Evolutionary conservation across 345 rosid genomes (phyloP), one percentile per base, ranked within the genome.

Genomic region (Erysimum cheiranthoides): DNA sequence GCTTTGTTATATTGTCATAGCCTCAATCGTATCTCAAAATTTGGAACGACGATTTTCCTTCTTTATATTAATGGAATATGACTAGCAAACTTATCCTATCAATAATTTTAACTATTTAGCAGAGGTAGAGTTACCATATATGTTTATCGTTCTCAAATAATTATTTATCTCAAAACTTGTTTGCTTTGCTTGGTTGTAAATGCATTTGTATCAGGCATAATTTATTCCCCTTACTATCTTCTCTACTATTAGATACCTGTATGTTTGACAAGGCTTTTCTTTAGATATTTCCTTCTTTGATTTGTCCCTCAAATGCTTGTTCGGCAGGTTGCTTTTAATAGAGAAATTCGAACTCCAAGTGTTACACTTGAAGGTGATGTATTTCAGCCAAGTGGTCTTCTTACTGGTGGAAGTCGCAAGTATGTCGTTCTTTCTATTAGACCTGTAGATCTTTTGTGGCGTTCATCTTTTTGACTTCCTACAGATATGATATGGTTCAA

Each of bases 371-470:
- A 93, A 77, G 98, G 97, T 43, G 98, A 93, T 80, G 70, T 89
- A 75, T 91, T 89, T 81, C 96, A 90, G 77, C 98, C 98, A 63
- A 88, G 96, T 78, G 98, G 98, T 58, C 90, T 90, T 73, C 84
- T 93, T 73, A 91, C 97, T 12, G 97, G 98, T 75, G 97, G 98
- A 68, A 93, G 93, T 80, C 94, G 94, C 84, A 89, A 72, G 98
- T 91, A 80, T n/a, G 61, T 61, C 52, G 36, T 70, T 67, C 49
- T 66, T 75, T 59, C 60, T 42, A 9, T 47, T 14, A 38, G 31
- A 60, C 49, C 30, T 14, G 21, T 61, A 13, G 68, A 60, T 50
- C 13, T 50, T 12, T 68, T 0, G 31, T 58, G 62, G 35, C 32
- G 17, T 58, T 60, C 34, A 42, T 76, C 16, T 69, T 10, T 52